Evolutionary conservation across 768 basidiomycete genomes (phyloP).

Genomic region (Tricholoma sp.): DNA sequence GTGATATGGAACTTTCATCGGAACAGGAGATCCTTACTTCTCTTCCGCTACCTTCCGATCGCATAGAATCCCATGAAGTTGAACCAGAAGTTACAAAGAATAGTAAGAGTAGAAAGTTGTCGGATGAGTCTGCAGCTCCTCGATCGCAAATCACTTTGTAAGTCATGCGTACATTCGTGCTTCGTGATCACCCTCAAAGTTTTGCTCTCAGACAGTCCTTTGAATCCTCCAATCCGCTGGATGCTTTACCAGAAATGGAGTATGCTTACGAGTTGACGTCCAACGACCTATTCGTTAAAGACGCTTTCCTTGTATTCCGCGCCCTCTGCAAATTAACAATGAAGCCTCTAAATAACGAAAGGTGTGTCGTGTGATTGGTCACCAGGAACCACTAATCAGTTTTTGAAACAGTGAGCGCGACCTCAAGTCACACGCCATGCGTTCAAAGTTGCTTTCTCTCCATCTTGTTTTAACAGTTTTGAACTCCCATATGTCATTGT

Average conservation of each 20-base stretch:
- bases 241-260: conserved; percentile 28
- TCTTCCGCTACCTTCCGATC: conserved; percentile 6
- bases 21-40: background rate
- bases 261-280: conserved; percentile 49
- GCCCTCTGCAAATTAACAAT: conserved; percentile 97
- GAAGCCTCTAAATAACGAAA: conserved; percentile 93
- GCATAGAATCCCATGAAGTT: background rate
- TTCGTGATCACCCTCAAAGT: background rate
- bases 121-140: background rate
- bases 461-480: conserved; percentile 91
- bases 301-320: conserved; percentile 96
- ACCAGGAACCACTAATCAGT: conserved; percentile 10
- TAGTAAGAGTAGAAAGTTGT: background rate
- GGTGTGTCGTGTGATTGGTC: conserved; percentile 40
- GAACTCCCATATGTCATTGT: conserved; percentile 85
- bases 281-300: conserved; percentile 93
- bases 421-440: conserved; percentile 93
- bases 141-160: conserved; percentile 13
- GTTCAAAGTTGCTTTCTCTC: conserved; percentile 90
- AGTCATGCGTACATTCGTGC: background rate
- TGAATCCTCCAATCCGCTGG: conserved; percentile 29
- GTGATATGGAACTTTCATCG: background rate
- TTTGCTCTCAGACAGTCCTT: conserved; percentile 27
- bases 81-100: background rate
- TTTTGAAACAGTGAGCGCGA: conserved; percentile 73